Evolutionary conservation across 495 filamentous ascomycete genomes (phyloP).

Genomic region (Xylaria telfairii): DNA sequence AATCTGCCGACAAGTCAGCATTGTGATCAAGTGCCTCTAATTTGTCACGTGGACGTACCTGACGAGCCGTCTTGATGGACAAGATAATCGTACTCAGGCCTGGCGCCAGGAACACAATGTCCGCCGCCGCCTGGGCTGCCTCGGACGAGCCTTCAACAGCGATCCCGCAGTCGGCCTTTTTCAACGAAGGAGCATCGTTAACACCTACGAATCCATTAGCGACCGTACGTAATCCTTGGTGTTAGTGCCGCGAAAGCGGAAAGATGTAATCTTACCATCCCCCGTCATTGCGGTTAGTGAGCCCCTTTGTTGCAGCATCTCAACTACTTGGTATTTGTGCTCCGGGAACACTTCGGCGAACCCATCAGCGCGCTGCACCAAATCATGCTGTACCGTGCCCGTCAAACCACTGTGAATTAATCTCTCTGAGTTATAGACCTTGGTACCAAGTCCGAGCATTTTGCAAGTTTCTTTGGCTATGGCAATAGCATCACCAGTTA

Average conservation of each 20-base stretch:
- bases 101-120: slow-evolving; percentile 90
- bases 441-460: slow-evolving; percentile 87
- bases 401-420: slow-evolving; percentile 84
- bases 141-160: slow-evolving; percentile 92
- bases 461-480: slow-evolving; percentile 91
- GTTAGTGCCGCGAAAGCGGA: background rate
- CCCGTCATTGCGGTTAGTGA: slow-evolving; percentile 97
- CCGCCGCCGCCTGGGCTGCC: slow-evolving; percentile 87
- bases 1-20: slow-evolving; percentile 57
- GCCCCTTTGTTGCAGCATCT: slow-evolving; percentile 94
- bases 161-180: slow-evolving; percentile 93
- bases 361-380: slow-evolving; percentile 91
- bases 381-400: slow-evolving; percentile 88
- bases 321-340: slow-evolving; percentile 96
- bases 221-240: background rate
- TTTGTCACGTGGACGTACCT: slow-evolving; percentile 40
- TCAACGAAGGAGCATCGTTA: slow-evolving; percentile 93
- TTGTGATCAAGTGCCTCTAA: background rate
- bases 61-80: slow-evolving; percentile 88
- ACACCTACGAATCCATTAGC: slow-evolving; percentile 60
- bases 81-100: slow-evolving; percentile 91
- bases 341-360: slow-evolving; percentile 96
- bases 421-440: slow-evolving; percentile 90
- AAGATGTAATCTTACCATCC: slow-evolving; percentile 59
- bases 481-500: slow-evolving; percentile 92